These are phyloP conservation scores for Pichia heedii DNA, from an alignment of 805 yeast genomes.

Conservation along the genomic window DNA sequence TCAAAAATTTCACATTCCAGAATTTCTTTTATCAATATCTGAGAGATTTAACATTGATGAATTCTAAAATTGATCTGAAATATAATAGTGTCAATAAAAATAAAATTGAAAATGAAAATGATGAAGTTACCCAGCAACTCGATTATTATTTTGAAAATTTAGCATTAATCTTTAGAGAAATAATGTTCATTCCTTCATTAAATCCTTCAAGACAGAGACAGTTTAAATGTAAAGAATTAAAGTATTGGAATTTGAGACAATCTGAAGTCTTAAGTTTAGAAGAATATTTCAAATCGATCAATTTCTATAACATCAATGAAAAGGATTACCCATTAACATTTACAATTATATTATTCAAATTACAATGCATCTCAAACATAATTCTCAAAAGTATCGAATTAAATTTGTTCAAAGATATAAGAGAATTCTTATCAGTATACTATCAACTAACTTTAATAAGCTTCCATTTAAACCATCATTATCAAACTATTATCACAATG, in stretches of 20 bases:
- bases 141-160: conserved; percentile 14
- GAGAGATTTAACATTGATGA: conserved; percentile 16
- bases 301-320: conserved; percentile 23
- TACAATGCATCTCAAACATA: conserved; percentile 64
- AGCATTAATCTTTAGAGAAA: conserved; percentile 5
- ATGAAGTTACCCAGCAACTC: conserved; percentile 34
- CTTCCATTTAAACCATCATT: conserved; percentile 3
- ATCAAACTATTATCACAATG: neutral
- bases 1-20: conserved; percentile 26
- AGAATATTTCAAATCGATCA: conserved; percentile 9
- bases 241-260: conserved; percentile 73
- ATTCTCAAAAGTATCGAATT: conserved; percentile 66
- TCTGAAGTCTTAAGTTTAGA: conserved; percentile 65
- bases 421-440: conserved; percentile 59
- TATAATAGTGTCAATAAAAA: conserved; percentile 28
- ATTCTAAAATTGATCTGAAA: conserved; percentile 14
- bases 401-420: conserved; percentile 52
- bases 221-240: conserved; percentile 45
- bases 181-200: conserved; percentile 28
- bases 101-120: conserved; percentile 32
- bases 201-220: conserved; percentile 83
- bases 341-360: conserved; percentile 58
- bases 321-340: conserved; percentile 48
- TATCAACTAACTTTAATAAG: conserved; percentile 44
- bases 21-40: conserved; percentile 27